Percentiles rank a stretch among this genome's conserved stretches.
phyloP scores from a whole-genome alignment of 75 land plant species.

The Cunninghamia lanceolata region DNA sequence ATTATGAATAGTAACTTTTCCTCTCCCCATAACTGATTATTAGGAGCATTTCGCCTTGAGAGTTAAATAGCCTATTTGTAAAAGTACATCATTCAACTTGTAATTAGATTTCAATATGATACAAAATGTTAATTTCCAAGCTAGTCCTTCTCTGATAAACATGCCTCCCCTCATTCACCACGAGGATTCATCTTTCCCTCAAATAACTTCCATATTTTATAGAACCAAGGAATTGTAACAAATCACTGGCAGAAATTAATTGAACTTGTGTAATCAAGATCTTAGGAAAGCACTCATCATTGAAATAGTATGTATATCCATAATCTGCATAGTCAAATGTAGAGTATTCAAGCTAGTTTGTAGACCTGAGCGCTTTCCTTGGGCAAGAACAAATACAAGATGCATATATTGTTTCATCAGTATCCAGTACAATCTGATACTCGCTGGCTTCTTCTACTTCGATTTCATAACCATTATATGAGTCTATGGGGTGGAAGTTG shows the following conservation, averaged over 20 bases:
- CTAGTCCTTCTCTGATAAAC: not conserved
- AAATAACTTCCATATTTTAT: not conserved
- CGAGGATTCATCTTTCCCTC: not conserved
- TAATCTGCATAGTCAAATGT: not conserved
- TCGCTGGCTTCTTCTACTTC: constrained; percentile 94
- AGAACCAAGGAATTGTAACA: not conserved
- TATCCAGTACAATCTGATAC: constrained; percentile 73
- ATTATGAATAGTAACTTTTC: no score
- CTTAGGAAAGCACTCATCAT: not conserved
- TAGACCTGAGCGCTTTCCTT: constrained; percentile 58
- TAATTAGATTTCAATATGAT: not conserved
- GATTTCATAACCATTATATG: constrained; percentile 58
- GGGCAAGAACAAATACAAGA: constrained; percentile 52
- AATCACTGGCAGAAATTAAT: not conserved
- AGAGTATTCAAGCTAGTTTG: constrained; percentile 13
- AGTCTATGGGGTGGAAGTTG: constrained; percentile 72
- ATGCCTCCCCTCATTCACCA: not conserved
- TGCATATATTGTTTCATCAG: constrained; percentile 61
- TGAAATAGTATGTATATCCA: not conserved
- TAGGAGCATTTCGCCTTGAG: no score
- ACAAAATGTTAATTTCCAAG: not conserved
- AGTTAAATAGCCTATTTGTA: not conserved
- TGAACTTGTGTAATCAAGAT: not conserved
- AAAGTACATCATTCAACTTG: no score
- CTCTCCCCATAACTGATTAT: no score